These are phyloP conservation scores for Antitrichia curtipendula DNA, from an alignment of 225 moss, liverwort and hornwort species.

Conservation along the genomic window DNA sequence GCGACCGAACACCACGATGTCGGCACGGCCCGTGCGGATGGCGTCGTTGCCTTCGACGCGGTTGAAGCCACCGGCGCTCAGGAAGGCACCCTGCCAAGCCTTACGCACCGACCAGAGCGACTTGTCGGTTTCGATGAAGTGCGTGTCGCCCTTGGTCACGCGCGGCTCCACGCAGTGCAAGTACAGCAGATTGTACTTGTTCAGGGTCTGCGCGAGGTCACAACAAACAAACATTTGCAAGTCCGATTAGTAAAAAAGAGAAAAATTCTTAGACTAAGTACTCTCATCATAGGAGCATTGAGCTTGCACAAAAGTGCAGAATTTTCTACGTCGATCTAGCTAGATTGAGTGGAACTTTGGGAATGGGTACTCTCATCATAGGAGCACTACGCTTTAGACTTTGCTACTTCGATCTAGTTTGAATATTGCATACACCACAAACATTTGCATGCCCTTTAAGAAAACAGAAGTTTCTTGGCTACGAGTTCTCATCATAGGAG, in stretches of 20 bases:
- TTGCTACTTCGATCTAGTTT: neutral
- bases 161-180: constrained; percentile 45
- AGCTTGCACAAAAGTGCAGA: neutral
- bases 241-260: neutral
- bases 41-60: constrained; percentile 18
- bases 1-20: constrained; percentile 2
- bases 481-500: neutral
- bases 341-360: neutral
- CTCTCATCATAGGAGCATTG: neutral
- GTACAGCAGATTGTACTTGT: constrained; percentile 9
- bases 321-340: neutral
- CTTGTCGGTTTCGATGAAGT: constrained; percentile 2
- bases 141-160: neutral
- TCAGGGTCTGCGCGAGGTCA: neutral
- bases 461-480: neutral
- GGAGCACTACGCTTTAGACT: neutral
- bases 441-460: neutral
- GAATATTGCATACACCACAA: neutral
- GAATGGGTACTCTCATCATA: neutral
- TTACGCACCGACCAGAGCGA: constrained; percentile 32
- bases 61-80: constrained; percentile 24
- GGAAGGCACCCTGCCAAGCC: constrained; percentile 12
- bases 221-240: neutral
- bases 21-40: constrained; percentile 7
- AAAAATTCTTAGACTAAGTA: neutral